Percentiles rank a stretch among this genome's conserved stretches.
phyloP scores from a whole-genome alignment of 306 rosid species.

The Cucurbita maxima region DNA sequence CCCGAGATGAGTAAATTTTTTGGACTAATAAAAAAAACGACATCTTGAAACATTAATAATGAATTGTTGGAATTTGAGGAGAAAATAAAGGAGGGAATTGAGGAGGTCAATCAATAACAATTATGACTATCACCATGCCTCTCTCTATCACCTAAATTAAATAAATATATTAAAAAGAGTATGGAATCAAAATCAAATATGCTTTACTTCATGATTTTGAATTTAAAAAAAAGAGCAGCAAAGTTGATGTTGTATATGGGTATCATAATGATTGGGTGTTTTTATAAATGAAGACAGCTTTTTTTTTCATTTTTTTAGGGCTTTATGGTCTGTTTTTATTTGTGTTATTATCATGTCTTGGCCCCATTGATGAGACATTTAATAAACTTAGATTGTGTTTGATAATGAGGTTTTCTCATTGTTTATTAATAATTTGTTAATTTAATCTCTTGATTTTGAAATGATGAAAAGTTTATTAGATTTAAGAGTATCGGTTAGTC shows the following conservation, averaged over 20 bases:
- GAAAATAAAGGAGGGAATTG: conserved; percentile 1
- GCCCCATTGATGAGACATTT: neutral
- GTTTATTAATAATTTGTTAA: neutral
- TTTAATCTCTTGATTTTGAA: neutral
- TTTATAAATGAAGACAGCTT: neutral
- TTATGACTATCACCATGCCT: conserved; percentile 1
- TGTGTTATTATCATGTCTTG: neutral
- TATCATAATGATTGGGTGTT: neutral
- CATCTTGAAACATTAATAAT: neutral
- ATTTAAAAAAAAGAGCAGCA: neutral
- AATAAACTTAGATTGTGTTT: neutral
- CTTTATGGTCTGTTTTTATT: neutral
- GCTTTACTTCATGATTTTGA: neutral
- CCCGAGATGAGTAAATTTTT: too few relatives aligned
- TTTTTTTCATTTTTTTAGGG: neutral
- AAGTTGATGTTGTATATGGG: neutral
- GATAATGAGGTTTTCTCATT: neutral
- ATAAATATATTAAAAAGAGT: neutral
- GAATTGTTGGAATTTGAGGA: neutral
- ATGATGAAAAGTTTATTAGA: too few relatives aligned
- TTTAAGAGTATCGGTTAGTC: too few relatives aligned
- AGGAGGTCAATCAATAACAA: neutral
- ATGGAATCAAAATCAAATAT: neutral
- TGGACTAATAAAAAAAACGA: neutral
- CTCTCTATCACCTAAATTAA: neutral